Conservation (phyloP, 495 filamentous ascomycete genomes). For the Penicillium psychrofluorescens region DNA sequence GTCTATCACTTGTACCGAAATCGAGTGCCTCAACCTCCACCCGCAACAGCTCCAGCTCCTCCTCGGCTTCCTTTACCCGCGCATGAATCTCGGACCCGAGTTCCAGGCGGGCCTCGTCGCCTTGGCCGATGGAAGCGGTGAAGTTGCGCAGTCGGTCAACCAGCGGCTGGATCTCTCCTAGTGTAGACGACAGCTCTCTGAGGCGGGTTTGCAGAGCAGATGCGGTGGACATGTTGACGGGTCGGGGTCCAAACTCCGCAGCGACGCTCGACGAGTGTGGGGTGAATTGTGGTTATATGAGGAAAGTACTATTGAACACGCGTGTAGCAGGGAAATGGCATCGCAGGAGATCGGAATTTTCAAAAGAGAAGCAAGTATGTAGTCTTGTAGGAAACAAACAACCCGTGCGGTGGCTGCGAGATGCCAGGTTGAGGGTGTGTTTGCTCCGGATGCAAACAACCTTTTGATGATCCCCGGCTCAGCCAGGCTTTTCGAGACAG, state of each 20-base stretch:
- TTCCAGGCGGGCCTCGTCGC: constrained; percentile 64
- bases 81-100: constrained; percentile 77
- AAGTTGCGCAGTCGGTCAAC: constrained; percentile 67
- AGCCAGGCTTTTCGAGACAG: no score
- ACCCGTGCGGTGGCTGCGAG: constrained; percentile 1
- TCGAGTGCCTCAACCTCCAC: constrained; percentile 70
- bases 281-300: background rate
- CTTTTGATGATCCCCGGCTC: constrained; percentile 6
- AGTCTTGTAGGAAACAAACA: no score
- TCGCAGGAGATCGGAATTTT: background rate
- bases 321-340: background rate
- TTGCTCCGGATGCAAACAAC: constrained; percentile 37
- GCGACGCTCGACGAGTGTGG: background rate
- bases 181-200: constrained; percentile 57
- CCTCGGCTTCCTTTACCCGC: constrained; percentile 73
- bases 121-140: constrained; percentile 51
- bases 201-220: constrained; percentile 60
- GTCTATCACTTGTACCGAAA: constrained; percentile 23
- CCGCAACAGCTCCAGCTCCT: constrained; percentile 73
- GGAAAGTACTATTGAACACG: background rate
- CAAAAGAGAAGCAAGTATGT: background rate
- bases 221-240: constrained; percentile 43
- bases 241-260: background rate
- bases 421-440: constrained; percentile 21
- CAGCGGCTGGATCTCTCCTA: constrained; percentile 62